Evolutionary conservation across 768 basidiomycete species (phyloP).

Genomic region (Tulasnella sp.): DNA sequence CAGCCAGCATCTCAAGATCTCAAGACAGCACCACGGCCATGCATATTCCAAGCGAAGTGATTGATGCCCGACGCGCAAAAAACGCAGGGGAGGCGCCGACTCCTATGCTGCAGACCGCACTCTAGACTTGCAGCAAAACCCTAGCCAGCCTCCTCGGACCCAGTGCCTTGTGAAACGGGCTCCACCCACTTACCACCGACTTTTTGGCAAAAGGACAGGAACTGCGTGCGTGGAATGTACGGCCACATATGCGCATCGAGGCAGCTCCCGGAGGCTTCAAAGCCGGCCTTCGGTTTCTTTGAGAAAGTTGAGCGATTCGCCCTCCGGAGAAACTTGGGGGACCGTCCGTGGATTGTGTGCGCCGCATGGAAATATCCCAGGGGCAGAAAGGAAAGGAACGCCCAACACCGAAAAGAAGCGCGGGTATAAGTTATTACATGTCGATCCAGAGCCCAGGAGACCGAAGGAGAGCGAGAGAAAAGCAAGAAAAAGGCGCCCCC

Average conservation of each 20-base stretch:
- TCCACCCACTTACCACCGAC: background rate
- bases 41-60: background rate
- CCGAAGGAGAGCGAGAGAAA: background rate
- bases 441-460: background rate
- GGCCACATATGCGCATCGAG: background rate
- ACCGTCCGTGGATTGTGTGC: background rate
- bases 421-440: background rate
- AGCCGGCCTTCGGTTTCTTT: background rate
- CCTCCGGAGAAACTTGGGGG: background rate
- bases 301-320: slow-evolving; percentile 6
- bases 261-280: background rate
- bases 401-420: background rate
- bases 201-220: background rate
- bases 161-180: background rate
- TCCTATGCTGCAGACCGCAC: slow-evolving; percentile 1
- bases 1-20: background rate
- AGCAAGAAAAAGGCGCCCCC: background rate
- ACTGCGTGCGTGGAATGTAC: no score
- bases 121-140: background rate
- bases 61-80: background rate
- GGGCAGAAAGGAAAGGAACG: background rate
- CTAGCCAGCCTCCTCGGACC: background rate
- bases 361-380: background rate
- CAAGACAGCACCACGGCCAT: background rate
- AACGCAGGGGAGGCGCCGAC: background rate